phyloP scores from a whole-genome alignment of 208 protist species.

The Trypanosoma caninum region DNA sequence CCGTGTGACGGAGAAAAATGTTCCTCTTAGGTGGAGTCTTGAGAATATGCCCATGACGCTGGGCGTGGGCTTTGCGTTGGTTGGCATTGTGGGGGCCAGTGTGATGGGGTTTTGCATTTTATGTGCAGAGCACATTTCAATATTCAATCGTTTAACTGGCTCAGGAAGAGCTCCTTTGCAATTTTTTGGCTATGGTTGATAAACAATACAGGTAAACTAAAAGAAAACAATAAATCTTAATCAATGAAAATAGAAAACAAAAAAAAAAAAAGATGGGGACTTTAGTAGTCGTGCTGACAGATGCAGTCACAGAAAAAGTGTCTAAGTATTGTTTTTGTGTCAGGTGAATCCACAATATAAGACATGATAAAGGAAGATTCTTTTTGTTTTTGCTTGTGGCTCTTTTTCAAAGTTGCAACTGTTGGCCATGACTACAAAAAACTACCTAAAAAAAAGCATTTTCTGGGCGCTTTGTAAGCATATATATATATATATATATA shows the following conservation, averaged over 20 bases:
- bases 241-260: background rate
- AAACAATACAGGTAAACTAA: background rate
- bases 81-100: constrained; percentile 22
- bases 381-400: too few relatives aligned
- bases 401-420: background rate
- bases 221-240: background rate
- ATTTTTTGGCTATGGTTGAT: constrained; percentile 3
- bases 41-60: constrained; percentile 32
- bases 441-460: too few relatives aligned
- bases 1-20: constrained; percentile 23
- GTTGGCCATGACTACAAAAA: background rate
- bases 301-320: background rate
- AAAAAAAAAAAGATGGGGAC: background rate
- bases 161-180: constrained; percentile 20
- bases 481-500: constrained; percentile 19
- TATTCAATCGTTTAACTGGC: constrained; percentile 39
- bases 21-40: constrained; percentile 32
- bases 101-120: constrained; percentile 16
- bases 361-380: too few relatives aligned
- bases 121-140: constrained; percentile 43
- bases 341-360: too few relatives aligned
- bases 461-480: background rate
- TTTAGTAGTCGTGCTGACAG: background rate
- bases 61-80: constrained; percentile 18
- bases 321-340: too few relatives aligned